Evolutionary conservation across 2,329 filamentous ascomycete genomes (phyloP).

Genomic region (Verticillium albo-atrum): DNA sequence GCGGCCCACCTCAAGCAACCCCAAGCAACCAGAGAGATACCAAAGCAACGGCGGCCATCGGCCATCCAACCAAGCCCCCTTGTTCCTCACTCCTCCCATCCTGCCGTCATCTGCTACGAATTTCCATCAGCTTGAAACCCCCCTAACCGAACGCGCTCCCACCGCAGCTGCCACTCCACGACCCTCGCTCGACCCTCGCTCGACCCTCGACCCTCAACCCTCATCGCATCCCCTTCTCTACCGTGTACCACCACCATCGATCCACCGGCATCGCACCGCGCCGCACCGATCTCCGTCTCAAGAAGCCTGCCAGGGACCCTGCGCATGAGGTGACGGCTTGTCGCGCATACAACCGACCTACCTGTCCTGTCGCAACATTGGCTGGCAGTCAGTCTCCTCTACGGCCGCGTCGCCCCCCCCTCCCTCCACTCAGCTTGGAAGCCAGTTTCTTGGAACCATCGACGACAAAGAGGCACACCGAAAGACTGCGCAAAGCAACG

Average conservation of each 20-base stretch:
- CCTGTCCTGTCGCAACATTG: not conserved
- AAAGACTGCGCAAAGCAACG: not conserved
- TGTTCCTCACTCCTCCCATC: not conserved
- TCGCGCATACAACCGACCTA: not conserved
- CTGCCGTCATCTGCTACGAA: slow-evolving; percentile 2
- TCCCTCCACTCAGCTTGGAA: not conserved
- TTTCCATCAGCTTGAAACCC: slow-evolving; percentile 5
- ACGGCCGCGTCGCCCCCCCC: not conserved
- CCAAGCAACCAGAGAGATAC: not conserved
- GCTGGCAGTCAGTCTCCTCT: not conserved
- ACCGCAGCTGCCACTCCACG: not conserved
- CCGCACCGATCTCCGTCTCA: not conserved
- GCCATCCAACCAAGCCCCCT: not conserved
- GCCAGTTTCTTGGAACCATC: not conserved
- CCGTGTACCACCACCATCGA: not conserved
- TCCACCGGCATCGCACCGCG: not conserved
- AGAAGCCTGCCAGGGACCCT: not conserved
- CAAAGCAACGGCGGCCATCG: slow-evolving; percentile 1
- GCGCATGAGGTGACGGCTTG: not conserved
- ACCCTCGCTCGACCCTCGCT: not conserved
- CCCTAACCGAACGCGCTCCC: not conserved
- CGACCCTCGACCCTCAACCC: not conserved
- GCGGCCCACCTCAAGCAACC: not conserved
- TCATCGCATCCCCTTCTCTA: not conserved
- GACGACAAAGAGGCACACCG: not conserved